Evolutionary conservation across 2,329 filamentous ascomycete species (phyloP), one percentile per base, ranked within the genome.

Genomic region (Fusarium scirpi): DNA sequence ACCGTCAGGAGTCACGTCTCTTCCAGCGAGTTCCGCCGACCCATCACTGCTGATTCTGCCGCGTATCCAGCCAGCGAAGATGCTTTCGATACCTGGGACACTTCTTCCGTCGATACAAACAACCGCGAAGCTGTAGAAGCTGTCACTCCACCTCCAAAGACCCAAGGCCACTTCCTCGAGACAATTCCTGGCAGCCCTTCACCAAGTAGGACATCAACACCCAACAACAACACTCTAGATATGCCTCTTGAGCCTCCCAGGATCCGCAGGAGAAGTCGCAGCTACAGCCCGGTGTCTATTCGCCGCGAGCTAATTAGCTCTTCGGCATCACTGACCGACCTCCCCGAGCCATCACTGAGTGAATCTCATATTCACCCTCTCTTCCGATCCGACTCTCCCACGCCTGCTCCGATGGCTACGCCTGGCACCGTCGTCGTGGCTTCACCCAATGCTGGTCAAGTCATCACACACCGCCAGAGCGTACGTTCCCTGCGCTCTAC

Each of bases 341-440:
- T 89, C 4, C 89, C 59, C 8, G 59, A 65, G 51, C 62, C 62
- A 44, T 76, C 74, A 15, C 67, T 81, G 69, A 82, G 85, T 73
- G 91, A 94, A 77, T 84, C 89, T 6, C 89, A 94, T 75, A 94
- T 94, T 47, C 92, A 94, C 77, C 92, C 92, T 11, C 85, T 94
- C 5, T 94, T 94, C 82, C 86, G 92, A 63, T 90, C 90, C 8
- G 91, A 93, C 76, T 92, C 89, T 43, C 90, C 90, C 0, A 86
- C 84, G 2, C 91, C 91, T 10, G 89, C 91, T 2, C 88, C 91
- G 1, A 80, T 87, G 8, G 85, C 86, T 3, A 92, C 90, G 0
- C 89, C 91, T 0, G 90, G 91, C 1, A 94, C 92, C 0, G 85
- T 90, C 18, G 90, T 94, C 51, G 83, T 89, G 13, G 92, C 91